A percentile compares a stretch with the other conserved stretches of the same genome.
phyloP scores from a whole-genome alignment of 768 basidiomycete genomes.

The Phallus indusiatus region DNA sequence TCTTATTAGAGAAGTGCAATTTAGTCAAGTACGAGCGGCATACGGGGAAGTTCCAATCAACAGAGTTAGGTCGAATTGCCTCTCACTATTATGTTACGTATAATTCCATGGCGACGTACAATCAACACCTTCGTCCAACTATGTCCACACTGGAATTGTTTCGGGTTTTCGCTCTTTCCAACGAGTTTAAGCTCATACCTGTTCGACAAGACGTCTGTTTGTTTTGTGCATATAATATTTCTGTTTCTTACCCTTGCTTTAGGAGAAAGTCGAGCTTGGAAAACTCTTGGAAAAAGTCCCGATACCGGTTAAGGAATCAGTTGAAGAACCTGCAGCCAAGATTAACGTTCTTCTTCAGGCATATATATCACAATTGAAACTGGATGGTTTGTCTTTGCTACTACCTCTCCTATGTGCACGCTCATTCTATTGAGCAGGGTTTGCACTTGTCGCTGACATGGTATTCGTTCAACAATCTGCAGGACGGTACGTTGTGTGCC shows the following conservation, averaged over 20 bases:
- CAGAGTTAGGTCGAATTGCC: constrained; percentile 89
- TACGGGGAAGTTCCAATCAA: constrained; percentile 82
- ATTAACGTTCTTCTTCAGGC: constrained; percentile 94
- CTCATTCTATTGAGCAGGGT: constrained; percentile 33
- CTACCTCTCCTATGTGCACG: not conserved
- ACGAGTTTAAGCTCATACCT: constrained; percentile 90
- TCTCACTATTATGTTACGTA: constrained; percentile 95
- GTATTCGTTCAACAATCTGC: constrained; percentile 97
- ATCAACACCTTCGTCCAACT: constrained; percentile 80
- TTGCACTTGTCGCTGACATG: constrained; percentile 84
- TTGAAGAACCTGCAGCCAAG: constrained; percentile 94
- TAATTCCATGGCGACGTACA: constrained; percentile 93
- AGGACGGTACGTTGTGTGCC: constrained; percentile 48
- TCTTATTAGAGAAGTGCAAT: constrained; percentile 86
- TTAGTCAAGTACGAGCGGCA: constrained; percentile 90
- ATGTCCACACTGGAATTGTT: constrained; percentile 89
- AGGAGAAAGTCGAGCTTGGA: constrained; percentile 82
- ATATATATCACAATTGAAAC: constrained; percentile 87
- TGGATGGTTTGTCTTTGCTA: constrained; percentile 49
- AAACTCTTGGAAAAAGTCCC: constrained; percentile 92
- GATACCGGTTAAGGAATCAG: constrained; percentile 93
- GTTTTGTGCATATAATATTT: not conserved
- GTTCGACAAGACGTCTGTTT: constrained; percentile 56
- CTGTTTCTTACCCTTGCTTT: constrained; percentile 9
- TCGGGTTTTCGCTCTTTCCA: constrained; percentile 89